These are phyloP conservation scores for Euclidium syriacum DNA, from an alignment of 345 rosid species.

Conservation along the genomic window DNA sequence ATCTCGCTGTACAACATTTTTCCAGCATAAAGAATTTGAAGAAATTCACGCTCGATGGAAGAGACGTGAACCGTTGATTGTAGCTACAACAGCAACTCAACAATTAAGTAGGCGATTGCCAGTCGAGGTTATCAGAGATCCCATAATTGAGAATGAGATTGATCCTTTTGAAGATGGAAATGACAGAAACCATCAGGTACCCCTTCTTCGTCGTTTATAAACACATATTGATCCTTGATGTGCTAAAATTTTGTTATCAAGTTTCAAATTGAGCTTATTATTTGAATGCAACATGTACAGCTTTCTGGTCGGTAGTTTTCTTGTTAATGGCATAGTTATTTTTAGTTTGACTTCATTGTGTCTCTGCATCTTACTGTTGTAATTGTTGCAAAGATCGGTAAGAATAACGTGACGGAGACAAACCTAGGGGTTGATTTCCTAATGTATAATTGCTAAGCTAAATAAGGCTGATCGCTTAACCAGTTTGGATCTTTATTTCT, in stretches of 20 bases:
- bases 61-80: conserved; percentile 79
- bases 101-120: conserved; percentile 68
- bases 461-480: background rate
- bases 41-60: conserved; percentile 82
- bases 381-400: conserved; percentile 1
- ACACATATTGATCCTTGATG: conserved; percentile 7
- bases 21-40: conserved; percentile 95
- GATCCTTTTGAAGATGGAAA: conserved; percentile 82
- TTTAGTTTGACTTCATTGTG: conserved; percentile 11
- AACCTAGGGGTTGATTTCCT: background rate
- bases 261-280: background rate
- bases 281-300: background rate
- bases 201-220: conserved; percentile 5
- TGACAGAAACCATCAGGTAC: conserved; percentile 79
- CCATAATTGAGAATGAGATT: conserved; percentile 68
- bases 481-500: background rate
- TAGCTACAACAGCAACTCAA: conserved; percentile 78
- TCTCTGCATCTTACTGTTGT: conserved; percentile 13
- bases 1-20: conserved; percentile 10
- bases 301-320: conserved; percentile 15
- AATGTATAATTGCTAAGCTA: conserved; percentile 2
- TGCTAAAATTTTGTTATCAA: background rate
- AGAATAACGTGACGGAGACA: background rate
- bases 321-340: conserved; percentile 4
- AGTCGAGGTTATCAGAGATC: conserved; percentile 86